phyloP scores from a whole-genome alignment of 495 filamentous ascomycete genomes.

The Acidomyces sp. region DNA sequence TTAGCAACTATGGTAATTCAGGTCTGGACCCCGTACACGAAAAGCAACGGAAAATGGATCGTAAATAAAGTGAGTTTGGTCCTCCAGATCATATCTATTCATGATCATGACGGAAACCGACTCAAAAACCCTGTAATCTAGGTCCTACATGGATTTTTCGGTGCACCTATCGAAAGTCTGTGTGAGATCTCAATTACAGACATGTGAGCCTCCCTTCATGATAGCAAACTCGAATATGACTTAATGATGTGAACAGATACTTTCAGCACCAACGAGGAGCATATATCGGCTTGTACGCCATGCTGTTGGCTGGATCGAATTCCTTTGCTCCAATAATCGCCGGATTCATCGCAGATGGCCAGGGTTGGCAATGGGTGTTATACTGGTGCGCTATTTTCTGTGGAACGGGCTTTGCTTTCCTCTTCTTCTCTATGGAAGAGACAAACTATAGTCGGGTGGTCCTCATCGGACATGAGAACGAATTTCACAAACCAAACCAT shows the following conservation, averaged over 20 bases:
- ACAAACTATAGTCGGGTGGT: conserved; percentile 41
- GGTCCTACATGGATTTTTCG: conserved; percentile 51
- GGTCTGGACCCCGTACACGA: conserved; percentile 36
- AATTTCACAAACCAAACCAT: conserved; percentile 26
- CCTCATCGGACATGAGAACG: conserved; percentile 2
- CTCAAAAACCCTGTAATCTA: too few species aligned
- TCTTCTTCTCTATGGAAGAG: conserved; percentile 60
- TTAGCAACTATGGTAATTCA: conserved; percentile 39
- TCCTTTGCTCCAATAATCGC: conserved; percentile 53
- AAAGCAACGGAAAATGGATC: conserved; percentile 49
- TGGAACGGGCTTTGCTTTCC: conserved; percentile 40
- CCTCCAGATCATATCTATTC: too few species aligned
- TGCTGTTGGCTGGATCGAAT: conserved; percentile 49
- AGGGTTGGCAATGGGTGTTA: conserved; percentile 23
- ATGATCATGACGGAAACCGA: too few species aligned
- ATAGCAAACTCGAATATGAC: background rate
- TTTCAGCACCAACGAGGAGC: conserved; percentile 54
- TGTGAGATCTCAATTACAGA: conserved; percentile 50
- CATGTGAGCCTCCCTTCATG: conserved; percentile 22
- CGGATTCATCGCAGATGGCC: conserved; percentile 53
- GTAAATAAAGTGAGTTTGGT: conserved; percentile 50
- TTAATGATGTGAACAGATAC: conserved; percentile 24
- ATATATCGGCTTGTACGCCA: conserved; percentile 53
- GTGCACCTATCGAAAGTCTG: conserved; percentile 50
- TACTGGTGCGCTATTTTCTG: conserved; percentile 53